These are phyloP conservation scores for Aquilaria agallochum DNA, from an alignment of 441 rosid species.

Conservation along the genomic window DNA sequence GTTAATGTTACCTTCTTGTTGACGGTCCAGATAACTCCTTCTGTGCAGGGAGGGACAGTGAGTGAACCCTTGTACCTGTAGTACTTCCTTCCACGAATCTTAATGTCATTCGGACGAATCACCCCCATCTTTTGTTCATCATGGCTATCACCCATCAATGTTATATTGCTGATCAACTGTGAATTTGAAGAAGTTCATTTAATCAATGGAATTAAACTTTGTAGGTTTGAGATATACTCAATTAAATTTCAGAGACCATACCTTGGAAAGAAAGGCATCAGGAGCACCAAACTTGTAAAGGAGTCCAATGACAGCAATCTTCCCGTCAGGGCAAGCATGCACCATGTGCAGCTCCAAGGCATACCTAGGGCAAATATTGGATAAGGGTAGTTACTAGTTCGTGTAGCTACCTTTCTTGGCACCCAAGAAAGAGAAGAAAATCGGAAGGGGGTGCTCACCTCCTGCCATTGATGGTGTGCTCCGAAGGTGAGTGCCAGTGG, in stretches of 20 bases:
- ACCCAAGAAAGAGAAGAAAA: not conserved
- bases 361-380: slow-evolving; percentile 27
- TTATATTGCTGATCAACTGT: slow-evolving; percentile 28
- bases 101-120: slow-evolving; percentile 35
- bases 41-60: slow-evolving; percentile 62
- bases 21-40: slow-evolving; percentile 58
- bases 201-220: not conserved
- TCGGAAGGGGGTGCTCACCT: slow-evolving; percentile 24
- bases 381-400: not conserved
- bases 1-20: slow-evolving; percentile 30
- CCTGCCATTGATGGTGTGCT: slow-evolving; percentile 64
- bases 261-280: slow-evolving; percentile 51
- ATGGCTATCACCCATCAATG: slow-evolving; percentile 17
- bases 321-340: slow-evolving; percentile 34
- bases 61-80: slow-evolving; percentile 62
- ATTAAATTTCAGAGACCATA: slow-evolving; percentile 9
- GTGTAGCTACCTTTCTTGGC: not conserved
- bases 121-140: slow-evolving; percentile 29
- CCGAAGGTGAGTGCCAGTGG: slow-evolving; percentile 91
- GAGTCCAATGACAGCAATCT: slow-evolving; percentile 40
- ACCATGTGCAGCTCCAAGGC: slow-evolving; percentile 69
- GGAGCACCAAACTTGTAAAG: slow-evolving; percentile 53
- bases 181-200: not conserved
- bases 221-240: not conserved
- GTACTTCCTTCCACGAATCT: slow-evolving; percentile 27